Percentiles rank a stretch among this genome's conserved stretches.
Evolutionary conservation across 2,329 filamentous ascomycete species (phyloP).

Genomic region (Trichoderma guizhouense): DNA sequence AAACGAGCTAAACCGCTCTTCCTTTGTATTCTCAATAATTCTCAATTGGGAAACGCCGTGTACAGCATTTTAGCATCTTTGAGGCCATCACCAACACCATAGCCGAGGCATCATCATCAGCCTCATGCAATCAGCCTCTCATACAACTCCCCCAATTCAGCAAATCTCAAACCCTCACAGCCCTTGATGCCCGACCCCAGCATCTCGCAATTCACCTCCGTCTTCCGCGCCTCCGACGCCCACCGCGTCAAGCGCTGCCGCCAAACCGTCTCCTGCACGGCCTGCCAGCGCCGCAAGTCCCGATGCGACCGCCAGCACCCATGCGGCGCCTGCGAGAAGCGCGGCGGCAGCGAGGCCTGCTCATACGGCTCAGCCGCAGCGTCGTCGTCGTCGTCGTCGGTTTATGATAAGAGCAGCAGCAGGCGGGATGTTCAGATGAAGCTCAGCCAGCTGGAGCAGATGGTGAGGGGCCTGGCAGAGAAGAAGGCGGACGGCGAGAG

Average conservation of each 20-base stretch:
- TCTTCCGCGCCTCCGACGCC: constrained; percentile 35
- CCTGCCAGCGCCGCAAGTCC: constrained; percentile 42
- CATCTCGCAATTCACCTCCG: constrained; percentile 27
- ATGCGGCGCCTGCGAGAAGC: constrained; percentile 39
- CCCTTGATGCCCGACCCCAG: constrained; percentile 26
- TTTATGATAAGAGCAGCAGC: constrained; percentile 12
- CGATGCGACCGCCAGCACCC: constrained; percentile 42
- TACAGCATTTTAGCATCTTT: not conserved
- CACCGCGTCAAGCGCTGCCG: constrained; percentile 39
- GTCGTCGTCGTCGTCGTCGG: constrained; percentile 14
- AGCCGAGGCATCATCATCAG: not conserved
- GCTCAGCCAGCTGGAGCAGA: constrained; percentile 40
- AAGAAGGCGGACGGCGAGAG: not conserved
- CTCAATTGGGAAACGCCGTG: no score
- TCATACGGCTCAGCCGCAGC: constrained; percentile 28
- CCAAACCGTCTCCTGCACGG: constrained; percentile 40
- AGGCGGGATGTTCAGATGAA: constrained; percentile 39
- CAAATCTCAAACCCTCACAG: not conserved
- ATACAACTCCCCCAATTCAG: not conserved
- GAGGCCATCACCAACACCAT: not conserved
- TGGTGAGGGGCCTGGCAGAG: constrained; percentile 38
- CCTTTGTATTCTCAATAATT: not conserved
- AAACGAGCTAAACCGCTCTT: not conserved
- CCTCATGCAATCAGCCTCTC: not conserved
- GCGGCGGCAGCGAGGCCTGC: constrained; percentile 35